Evolutionary conservation across 192 early-diverging fungal species (phyloP).

Genomic region (Spizellomyces sp.): DNA sequence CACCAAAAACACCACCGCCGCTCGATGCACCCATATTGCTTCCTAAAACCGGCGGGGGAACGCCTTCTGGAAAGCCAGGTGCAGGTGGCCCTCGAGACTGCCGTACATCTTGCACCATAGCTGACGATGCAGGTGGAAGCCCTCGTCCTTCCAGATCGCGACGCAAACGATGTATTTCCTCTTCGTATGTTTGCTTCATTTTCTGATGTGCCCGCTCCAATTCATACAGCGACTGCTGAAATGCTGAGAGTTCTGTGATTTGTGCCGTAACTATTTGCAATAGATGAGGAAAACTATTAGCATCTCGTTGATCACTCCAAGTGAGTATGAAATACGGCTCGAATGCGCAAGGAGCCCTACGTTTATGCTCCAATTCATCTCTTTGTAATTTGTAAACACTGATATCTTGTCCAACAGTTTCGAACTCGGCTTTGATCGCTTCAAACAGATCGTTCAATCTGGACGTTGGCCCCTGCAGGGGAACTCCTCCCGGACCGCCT

Average conservation of each 20-base stretch:
- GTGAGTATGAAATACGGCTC: background rate
- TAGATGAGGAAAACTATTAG: background rate
- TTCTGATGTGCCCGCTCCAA: slow-evolving; percentile 79
- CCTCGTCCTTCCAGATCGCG: slow-evolving; percentile 73
- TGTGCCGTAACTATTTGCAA: slow-evolving; percentile 66
- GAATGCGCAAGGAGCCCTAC: slow-evolving; percentile 51
- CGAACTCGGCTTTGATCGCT: slow-evolving; percentile 76
- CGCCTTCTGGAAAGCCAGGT: slow-evolving; percentile 53
- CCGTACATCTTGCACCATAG: slow-evolving; percentile 55
- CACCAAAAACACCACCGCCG: slow-evolving; percentile 37
- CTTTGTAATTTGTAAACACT: slow-evolving; percentile 71
- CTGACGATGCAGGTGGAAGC: slow-evolving; percentile 17
- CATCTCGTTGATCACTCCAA: background rate
- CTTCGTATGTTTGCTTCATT: slow-evolving; percentile 85
- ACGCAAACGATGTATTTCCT: slow-evolving; percentile 79
- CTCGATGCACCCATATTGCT: slow-evolving; percentile 39
- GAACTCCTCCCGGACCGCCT: background rate
- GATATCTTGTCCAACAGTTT: slow-evolving; percentile 74
- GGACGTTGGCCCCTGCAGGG: slow-evolving; percentile 3
- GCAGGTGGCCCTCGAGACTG: slow-evolving; percentile 51
- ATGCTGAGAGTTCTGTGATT: slow-evolving; percentile 75
- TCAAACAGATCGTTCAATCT: slow-evolving; percentile 77
- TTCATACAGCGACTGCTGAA: slow-evolving; percentile 77
- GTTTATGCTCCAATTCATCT: slow-evolving; percentile 87
- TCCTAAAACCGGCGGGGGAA: slow-evolving; percentile 67